Conservation (phyloP, 2,329 filamentous ascomycete genomes). For the Fusarium dimerum region DNA sequence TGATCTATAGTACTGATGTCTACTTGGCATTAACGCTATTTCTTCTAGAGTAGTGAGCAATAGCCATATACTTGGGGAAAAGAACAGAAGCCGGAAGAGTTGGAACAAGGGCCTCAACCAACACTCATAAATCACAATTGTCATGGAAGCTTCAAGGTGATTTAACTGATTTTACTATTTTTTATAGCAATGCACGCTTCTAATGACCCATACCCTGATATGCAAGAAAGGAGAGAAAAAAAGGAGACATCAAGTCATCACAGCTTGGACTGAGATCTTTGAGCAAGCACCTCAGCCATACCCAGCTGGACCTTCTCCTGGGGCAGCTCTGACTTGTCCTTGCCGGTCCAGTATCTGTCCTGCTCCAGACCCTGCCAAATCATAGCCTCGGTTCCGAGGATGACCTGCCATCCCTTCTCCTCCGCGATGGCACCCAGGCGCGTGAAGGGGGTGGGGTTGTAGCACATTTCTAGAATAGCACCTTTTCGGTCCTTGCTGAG, state of each 20-base stretch:
- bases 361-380: slow-evolving; percentile 78
- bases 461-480: slow-evolving; percentile 80
- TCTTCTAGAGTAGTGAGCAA: too few species aligned
- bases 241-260: slow-evolving; percentile 1
- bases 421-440: slow-evolving; percentile 63
- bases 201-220: too few species aligned
- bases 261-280: slow-evolving; percentile 24
- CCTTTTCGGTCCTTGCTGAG: slow-evolving; percentile 57
- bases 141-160: too few species aligned
- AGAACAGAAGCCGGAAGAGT: too few species aligned
- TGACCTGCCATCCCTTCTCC: slow-evolving; percentile 68
- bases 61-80: too few species aligned
- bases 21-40: too few species aligned
- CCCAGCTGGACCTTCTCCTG: slow-evolving; percentile 25
- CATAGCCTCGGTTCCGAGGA: slow-evolving; percentile 74
- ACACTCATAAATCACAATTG: too few species aligned
- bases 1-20: too few species aligned
- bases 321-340: slow-evolving; percentile 52
- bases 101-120: too few species aligned
- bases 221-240: too few species aligned
- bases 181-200: neutral
- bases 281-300: slow-evolving; percentile 27
- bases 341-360: slow-evolving; percentile 65
- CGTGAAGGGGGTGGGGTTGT: slow-evolving; percentile 73
- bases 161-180: too few species aligned